Conservation (phyloP, 2,329 filamentous ascomycete genomes). For the Laburnicola sp. region DNA sequence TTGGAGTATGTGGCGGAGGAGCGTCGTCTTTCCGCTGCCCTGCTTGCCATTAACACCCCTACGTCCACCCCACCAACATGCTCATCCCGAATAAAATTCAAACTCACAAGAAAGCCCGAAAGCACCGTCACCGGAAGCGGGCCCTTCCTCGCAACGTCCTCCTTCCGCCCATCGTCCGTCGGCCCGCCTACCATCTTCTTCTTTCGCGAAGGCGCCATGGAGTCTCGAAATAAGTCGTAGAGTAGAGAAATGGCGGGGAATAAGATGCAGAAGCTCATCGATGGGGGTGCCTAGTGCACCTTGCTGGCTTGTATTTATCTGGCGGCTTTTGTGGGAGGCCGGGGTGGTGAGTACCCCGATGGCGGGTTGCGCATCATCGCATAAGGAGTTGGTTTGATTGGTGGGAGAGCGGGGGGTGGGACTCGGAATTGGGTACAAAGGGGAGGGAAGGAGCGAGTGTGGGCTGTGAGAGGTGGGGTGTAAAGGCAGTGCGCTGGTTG, state of each 20-base stretch:
- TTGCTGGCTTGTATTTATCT: conserved; percentile 22
- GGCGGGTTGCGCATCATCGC: conserved; percentile 33
- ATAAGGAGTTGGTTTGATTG: conserved; percentile 12
- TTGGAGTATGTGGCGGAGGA: conserved; percentile 69
- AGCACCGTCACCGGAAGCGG: conserved; percentile 63
- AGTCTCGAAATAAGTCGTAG: neutral
- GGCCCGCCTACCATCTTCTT: conserved; percentile 20
- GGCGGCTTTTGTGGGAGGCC: conserved; percentile 12
- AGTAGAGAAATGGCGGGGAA: neutral
- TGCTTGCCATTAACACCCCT: conserved; percentile 30
- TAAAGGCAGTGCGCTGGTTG: too few species aligned
- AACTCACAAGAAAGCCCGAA: conserved; percentile 60
- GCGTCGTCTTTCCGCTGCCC: conserved; percentile 72
- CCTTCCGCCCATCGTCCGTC: conserved; percentile 12
- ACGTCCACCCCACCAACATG: neutral
- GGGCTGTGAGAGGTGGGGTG: too few species aligned
- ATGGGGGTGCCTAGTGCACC: neutral
- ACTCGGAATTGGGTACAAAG: too few species aligned
- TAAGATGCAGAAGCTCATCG: conserved; percentile 3
- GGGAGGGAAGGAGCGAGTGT: too few species aligned
- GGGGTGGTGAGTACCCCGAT: conserved; percentile 39
- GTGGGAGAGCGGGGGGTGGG: neutral
- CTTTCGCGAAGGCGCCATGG: conserved; percentile 25
- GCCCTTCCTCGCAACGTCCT: conserved; percentile 24
- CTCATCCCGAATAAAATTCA: neutral